These are phyloP conservation scores for Candida tropicalis DNA, from an alignment of 1,139 yeast genomes.

Conservation along the genomic window DNA sequence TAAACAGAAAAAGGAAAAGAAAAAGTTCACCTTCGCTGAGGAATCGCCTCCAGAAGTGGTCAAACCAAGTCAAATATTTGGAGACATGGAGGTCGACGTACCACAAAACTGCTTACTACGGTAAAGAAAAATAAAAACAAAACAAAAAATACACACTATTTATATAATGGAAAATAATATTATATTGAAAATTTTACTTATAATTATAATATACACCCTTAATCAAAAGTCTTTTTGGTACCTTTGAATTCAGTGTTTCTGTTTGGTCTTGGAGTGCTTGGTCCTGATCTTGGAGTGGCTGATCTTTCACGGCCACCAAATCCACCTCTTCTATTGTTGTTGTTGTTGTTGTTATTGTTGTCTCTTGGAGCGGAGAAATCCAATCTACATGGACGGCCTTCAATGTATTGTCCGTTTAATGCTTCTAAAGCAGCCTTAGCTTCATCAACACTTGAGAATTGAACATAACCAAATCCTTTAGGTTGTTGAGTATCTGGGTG, in stretches of 20 bases:
- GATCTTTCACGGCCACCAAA: slow-evolving; percentile 47
- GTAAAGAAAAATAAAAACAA: not conserved
- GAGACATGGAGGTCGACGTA: no score
- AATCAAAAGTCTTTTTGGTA: slow-evolving; percentile 78
- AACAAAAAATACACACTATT: slow-evolving; percentile 2
- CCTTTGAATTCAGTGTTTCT: slow-evolving; percentile 64
- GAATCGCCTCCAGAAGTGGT: no score
- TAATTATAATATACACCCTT: slow-evolving; percentile 19
- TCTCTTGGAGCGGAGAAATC: slow-evolving; percentile 94
- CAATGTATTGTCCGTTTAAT: slow-evolving; percentile 84
- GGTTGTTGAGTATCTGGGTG: slow-evolving; percentile 99
- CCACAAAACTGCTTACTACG: no score
- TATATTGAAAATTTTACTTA: not conserved
- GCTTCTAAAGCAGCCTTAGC: slow-evolving; percentile 89
- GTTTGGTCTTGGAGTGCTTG: slow-evolving; percentile 55
- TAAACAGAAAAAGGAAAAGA: no score
- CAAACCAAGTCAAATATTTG: no score
- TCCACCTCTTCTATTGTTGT: slow-evolving; percentile 29
- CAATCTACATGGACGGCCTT: slow-evolving; percentile 92
- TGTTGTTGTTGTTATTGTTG: slow-evolving; percentile 34
- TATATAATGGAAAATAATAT: not conserved
- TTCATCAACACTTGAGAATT: slow-evolving; percentile 81
- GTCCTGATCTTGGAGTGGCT: slow-evolving; percentile 41
- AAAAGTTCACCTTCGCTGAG: no score
- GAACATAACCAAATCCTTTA: slow-evolving; percentile 98